Percentiles rank a stretch among this genome's conserved stretches.
Evolutionary conservation across 75 land plant genomes (phyloP).

Genomic region (Pseudotsuga menziesii): DNA sequence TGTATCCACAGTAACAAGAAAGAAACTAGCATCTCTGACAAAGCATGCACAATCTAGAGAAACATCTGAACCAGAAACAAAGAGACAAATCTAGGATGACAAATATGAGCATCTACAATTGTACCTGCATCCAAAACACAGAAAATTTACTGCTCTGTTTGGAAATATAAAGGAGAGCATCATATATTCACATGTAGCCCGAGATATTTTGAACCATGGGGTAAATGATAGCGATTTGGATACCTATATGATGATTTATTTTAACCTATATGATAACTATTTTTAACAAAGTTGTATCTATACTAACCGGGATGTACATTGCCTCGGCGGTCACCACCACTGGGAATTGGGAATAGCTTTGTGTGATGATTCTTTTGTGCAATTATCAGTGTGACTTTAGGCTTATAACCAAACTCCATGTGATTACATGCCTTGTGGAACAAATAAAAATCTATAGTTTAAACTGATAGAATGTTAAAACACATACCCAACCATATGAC

Average conservation of each 20-base stretch:
- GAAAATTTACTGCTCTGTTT: background rate
- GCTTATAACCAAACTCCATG: constrained; percentile 21
- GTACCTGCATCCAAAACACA: constrained; percentile 48
- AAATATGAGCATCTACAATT: constrained; percentile 62
- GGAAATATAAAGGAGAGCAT: background rate
- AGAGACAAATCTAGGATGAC: constrained; percentile 62
- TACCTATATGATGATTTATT: background rate
- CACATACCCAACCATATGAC: too few relatives aligned
- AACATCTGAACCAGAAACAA: constrained; percentile 3
- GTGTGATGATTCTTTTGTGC: constrained; percentile 55
- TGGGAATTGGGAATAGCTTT: constrained; percentile 49
- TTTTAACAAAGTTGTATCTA: background rate
- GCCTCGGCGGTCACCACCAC: constrained; percentile 12
- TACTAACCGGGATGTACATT: constrained; percentile 73
- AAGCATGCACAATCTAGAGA: constrained; percentile 35
- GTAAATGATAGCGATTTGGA: background rate
- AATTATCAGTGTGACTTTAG: constrained; percentile 33
- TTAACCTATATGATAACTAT: background rate
- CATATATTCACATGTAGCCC: background rate
- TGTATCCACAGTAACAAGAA: constrained; percentile 30
- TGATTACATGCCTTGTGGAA: constrained; percentile 25
- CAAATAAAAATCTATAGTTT: background rate
- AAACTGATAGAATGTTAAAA: too few relatives aligned
- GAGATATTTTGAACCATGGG: background rate
- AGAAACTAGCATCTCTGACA: constrained; percentile 52